Percentiles rank a stretch among this genome's conserved stretches.
phyloP scores from a whole-genome alignment of 2,329 filamentous ascomycete species.

The Trichothecium sympodiale region DNA sequence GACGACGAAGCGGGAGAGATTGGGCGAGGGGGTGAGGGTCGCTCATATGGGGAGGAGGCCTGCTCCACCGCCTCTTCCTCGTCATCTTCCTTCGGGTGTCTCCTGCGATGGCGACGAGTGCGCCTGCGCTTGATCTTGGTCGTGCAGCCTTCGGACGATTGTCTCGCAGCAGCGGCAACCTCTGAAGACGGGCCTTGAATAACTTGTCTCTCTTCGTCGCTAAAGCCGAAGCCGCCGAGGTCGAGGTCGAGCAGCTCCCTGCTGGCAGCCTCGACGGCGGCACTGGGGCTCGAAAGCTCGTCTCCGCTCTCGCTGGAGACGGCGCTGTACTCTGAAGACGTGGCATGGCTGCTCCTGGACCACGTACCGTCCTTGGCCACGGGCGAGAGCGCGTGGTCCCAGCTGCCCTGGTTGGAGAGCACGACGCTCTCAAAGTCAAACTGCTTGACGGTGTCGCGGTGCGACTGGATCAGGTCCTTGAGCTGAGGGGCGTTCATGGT shows the following conservation, averaged over 20 bases:
- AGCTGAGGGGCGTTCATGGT: slow-evolving; percentile 63
- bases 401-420: slow-evolving; percentile 56
- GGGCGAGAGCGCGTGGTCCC: slow-evolving; percentile 74
- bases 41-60: slow-evolving; percentile 8
- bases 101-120: slow-evolving; percentile 24
- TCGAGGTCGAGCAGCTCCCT: slow-evolving; percentile 32
- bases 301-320: slow-evolving; percentile 18
- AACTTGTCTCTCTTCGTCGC: slow-evolving; percentile 19
- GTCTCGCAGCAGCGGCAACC: slow-evolving; percentile 16
- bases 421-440: slow-evolving; percentile 72
- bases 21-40: slow-evolving; percentile 8
- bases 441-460: slow-evolving; percentile 58
- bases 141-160: slow-evolving; percentile 26
- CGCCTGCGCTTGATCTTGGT: slow-evolving; percentile 37
- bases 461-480: slow-evolving; percentile 53
- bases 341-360: slow-evolving; percentile 18
- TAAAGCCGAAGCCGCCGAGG: slow-evolving; percentile 25
- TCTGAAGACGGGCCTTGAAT: slow-evolving; percentile 21
- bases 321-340: slow-evolving; percentile 20
- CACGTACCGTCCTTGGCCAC: slow-evolving; percentile 37
- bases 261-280: slow-evolving; percentile 42
- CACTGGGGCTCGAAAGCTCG: slow-evolving; percentile 35
- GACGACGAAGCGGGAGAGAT: slow-evolving; percentile 4
- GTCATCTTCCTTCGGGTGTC: slow-evolving; percentile 19
- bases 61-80: slow-evolving; percentile 5